Evolutionary conservation across 768 basidiomycete genomes (phyloP), one percentile per base, ranked within the genome.

Genomic region (Chlorophyllum brunneum): DNA sequence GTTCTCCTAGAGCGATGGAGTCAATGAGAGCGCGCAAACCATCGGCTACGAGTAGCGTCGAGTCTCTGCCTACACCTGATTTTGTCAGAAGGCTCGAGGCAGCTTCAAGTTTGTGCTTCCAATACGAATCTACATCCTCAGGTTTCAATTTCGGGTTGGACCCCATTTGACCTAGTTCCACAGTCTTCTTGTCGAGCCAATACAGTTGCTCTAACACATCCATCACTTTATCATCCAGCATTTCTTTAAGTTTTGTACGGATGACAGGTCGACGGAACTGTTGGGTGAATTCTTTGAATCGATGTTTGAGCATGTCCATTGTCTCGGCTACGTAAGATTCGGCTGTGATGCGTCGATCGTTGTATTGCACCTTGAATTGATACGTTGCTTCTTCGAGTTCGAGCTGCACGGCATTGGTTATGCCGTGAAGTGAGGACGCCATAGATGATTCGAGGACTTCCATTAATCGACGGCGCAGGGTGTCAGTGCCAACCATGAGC

Each of bases 301-400:
- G 82, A 0, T 79, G 78, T 71, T 99, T 99, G 56, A 99, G 82
- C 5, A 80, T 75, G 63, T 99, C 97, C 69, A 98, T 86, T 2
- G 95, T 94, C 70, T 98, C 97, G 5, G 97, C 95, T 42, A 99
- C 92, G 65, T 99, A 99, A 1, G 92, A 94, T 67, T 99, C 97
- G 9, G 97, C 86, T 1, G 90, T 88, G 54, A 98, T 90, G 20
- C 92, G 81, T 20, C 92, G 85, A 70, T 99, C 97, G 64, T 99
- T 99, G 72, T 92, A 92, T 66, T 95, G 88, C 2, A 99, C 97
- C 70, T 99, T 99, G 82, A 99, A 99, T 67, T 98, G 97, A 67
- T 99, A 99, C 10, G 86, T 86, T 2, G 97, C 86, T 62, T 98
- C 97, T 68, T 99, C 97, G 7, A 99, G 77, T 66, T 99, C 97